Evolutionary conservation across 139 green algal species (phyloP), one percentile per base, ranked within the genome.

Genomic region (Tetradesmus obliquus): DNA sequence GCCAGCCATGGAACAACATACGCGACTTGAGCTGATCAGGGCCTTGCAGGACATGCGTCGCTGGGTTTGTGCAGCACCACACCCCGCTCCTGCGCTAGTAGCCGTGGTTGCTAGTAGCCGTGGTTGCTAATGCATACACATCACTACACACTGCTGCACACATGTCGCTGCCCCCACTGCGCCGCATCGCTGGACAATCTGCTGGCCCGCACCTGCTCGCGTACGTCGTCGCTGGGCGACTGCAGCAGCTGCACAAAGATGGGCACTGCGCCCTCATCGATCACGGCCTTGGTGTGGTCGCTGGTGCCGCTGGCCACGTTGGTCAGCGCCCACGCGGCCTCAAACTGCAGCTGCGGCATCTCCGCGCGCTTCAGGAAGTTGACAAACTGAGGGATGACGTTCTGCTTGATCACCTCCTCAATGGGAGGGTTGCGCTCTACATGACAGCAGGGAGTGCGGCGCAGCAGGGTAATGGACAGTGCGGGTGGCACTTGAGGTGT

Each of bases 301-400:
- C 95, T 98, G 7, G 98, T 99, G 71, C 98, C 98, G 0, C 96
- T 99, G 3, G 98, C 98, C 32, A 99, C 98, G 93, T 99, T 99
- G 55, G 98, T 99, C 2, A 99, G 94, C 5, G 98, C 98, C 98
- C 55, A 80, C 24, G 57, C 55, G 8, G 83, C 83, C 54, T 88
- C 53, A 88, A 57, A 81, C 79, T 98, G 97, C 74, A 99, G 94
- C 94, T 98, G 94, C 4, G 98, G 90, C 96, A 91, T 94, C 22
- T 99, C 98, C 5, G 76, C 60, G 45, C 97, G 94, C 95, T 98
- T 94, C 66, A 99, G 95, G 93, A 99, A 99, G 94, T 99, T 93
- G 20, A 99, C 98, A 92, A 99, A 99, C 79, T 97, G 96, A 4
- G 97, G 97, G 76, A 99, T 98, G 53, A 99, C 98, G 17, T 96